Conservation (phyloP, 2,329 filamentous ascomycete genomes). For the Paracoccidioides lutzii region DNA sequence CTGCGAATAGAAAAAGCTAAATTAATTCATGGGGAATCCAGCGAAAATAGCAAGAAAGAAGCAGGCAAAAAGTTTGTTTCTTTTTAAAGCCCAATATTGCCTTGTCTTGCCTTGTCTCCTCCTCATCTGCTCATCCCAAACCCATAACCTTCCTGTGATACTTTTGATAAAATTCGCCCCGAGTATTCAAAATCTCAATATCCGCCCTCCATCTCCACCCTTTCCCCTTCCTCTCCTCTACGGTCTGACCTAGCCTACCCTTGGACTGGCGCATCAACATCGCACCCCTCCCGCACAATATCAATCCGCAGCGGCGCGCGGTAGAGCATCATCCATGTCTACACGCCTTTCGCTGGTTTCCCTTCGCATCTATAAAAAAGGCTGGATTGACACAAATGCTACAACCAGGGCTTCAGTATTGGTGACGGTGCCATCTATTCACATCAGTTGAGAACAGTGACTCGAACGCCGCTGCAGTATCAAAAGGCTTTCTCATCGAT, state of each 20-base stretch:
- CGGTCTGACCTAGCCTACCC: slow-evolving; percentile 13
- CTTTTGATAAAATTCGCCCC: slow-evolving; percentile 12
- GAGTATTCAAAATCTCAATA: slow-evolving; percentile 15
- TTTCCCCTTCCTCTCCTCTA: slow-evolving; percentile 9
- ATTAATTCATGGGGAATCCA: too few species aligned
- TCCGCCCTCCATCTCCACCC: slow-evolving; percentile 16
- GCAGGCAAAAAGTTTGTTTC: too few species aligned
- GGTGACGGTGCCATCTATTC: not conserved
- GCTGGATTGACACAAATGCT: slow-evolving; percentile 30
- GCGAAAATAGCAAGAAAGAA: too few species aligned
- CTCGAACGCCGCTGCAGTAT: slow-evolving; percentile 17
- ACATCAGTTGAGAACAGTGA: slow-evolving; percentile 12
- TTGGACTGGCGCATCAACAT: slow-evolving; percentile 9
- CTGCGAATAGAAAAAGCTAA: too few species aligned
- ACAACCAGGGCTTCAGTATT: slow-evolving; percentile 27
- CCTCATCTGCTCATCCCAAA: not conserved
- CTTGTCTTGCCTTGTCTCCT: too few species aligned
- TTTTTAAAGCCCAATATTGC: too few species aligned
- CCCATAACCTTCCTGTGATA: not conserved
- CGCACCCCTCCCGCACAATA: slow-evolving; percentile 20
- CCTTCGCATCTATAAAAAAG: slow-evolving; percentile 20
- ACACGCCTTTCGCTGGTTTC: not conserved
- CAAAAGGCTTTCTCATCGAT: slow-evolving; percentile 9
- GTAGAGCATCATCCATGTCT: slow-evolving; percentile 6
- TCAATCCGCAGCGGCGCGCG: slow-evolving; percentile 17